Evolutionary conservation across 1,284 basidiomycete genomes (phyloP).

Genomic region (Cutaneotrichosporon sp.): DNA sequence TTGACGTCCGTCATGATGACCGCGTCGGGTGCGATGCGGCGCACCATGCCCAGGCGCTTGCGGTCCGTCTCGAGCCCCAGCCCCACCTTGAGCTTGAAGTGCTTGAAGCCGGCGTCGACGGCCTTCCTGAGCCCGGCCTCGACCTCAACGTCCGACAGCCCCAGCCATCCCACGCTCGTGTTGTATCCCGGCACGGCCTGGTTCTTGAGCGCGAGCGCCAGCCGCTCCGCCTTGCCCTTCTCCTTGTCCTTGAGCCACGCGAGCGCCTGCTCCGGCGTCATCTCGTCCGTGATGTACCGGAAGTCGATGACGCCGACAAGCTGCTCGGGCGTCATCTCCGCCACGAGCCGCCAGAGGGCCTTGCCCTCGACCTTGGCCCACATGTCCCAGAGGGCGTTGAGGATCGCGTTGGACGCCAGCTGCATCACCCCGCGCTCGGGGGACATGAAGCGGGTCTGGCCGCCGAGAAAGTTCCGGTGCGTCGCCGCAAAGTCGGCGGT

Average conservation of each 20-base stretch:
- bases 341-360: conserved; percentile 58
- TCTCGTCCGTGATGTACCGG: conserved; percentile 86
- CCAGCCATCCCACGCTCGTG: conserved; percentile 89
- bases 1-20: conserved; percentile 46
- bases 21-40: conserved; percentile 88
- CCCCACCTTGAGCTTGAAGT: conserved; percentile 95
- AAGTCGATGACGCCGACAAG: conserved; percentile 77
- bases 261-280: conserved; percentile 84
- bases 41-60: conserved; percentile 78
- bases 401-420: conserved; percentile 56
- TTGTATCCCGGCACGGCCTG: conserved; percentile 55
- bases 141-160: conserved; percentile 77
- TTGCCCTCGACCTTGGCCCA: conserved; percentile 57
- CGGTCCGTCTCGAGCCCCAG: conserved; percentile 74
- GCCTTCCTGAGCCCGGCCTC: conserved; percentile 79
- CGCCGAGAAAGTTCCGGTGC: conserved; percentile 29
- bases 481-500: conserved; percentile 29
- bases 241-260: conserved; percentile 73
- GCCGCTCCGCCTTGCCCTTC: conserved; percentile 70
- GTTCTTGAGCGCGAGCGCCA: conserved; percentile 61
- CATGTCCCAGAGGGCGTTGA: conserved; percentile 56
- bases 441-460: conserved; percentile 33
- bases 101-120: conserved; percentile 78
- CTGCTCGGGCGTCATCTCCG: conserved; percentile 65
- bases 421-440: conserved; percentile 58